Base-by-base conservation (phyloP, 2,329 filamentous ascomycete genomes). In the Dendryphion nanum region DNA sequence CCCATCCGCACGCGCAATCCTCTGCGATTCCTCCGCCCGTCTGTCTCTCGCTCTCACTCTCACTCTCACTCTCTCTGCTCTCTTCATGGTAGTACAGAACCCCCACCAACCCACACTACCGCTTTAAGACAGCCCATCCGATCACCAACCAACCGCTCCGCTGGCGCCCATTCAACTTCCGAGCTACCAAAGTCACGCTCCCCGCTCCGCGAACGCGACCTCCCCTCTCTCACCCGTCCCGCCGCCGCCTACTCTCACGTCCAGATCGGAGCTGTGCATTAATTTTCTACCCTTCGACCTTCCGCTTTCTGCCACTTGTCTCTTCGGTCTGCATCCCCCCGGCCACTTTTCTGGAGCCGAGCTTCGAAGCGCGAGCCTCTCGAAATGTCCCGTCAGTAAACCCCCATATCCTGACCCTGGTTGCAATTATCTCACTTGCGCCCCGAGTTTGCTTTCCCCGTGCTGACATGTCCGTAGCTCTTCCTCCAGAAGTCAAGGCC, bases 401-500 rank as follows among this genome's bases (percentile, higher is more conserved):
- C 24, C 40, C 40, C 30, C 30, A 26, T 26, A 26, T 26, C n/a
- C 8, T 26, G n/a, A n/a, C 23, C n/a, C 8, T 26, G n/a, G n/a
- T n/a, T n/a, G n/a, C n/a, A n/a, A n/a, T n/a, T n/a, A 26, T 26
- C 23, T 26, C 23, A 26, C 23, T 26, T 26, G 23, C 23, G n/a
- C n/a, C n/a, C 12, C 10, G 16, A 16, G 10, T 30, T 30, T 15
- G 12, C n/a, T n/a, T n/a, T n/a, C n/a, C n/a, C n/a, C n/a, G n/a
- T n/a, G n/a, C 29, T 30, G 16, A 30, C 16, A 30, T 30, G 16
- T 3, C 3, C 29, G 3, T 33, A 13, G 61, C 51, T 24, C 54
- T 80, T 44, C 64, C 76, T 23, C 54, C 69, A 23, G 73, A 76
- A 44, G 57, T 69, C 32, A 69, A 71, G 59, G 66, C 68, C 36